Evolutionary conservation across 164 flowering plant species (phyloP).

Genomic region (Aristolochia californica): DNA sequence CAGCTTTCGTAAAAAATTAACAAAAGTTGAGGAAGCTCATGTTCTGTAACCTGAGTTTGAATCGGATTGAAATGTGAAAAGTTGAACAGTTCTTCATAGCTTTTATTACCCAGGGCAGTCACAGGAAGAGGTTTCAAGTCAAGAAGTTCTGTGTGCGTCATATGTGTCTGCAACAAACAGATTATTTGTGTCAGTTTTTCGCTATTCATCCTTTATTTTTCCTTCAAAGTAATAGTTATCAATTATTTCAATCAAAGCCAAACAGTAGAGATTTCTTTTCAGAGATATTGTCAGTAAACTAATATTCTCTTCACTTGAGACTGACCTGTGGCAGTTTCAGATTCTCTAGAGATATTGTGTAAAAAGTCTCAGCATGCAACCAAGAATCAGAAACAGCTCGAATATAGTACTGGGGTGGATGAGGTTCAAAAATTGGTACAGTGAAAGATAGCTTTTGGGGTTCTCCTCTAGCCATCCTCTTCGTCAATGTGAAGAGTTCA

Average conservation of each 20-base stretch:
- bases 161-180: slow-evolving; percentile 42
- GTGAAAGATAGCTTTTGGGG: slow-evolving; percentile 87
- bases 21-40: slow-evolving; percentile 1
- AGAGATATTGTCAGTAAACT: background rate
- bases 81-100: slow-evolving; percentile 62
- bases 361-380: slow-evolving; percentile 75
- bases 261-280: background rate
- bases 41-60: slow-evolving; percentile 74
- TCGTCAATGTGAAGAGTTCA: slow-evolving; percentile 78
- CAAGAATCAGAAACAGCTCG: slow-evolving; percentile 97
- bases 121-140: slow-evolving; percentile 94
- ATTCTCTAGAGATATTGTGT: slow-evolving; percentile 78
- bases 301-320: background rate
- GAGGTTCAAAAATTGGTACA: slow-evolving; percentile 97
- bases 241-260: background rate
- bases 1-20: background rate
- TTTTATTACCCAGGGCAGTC: slow-evolving; percentile 61
- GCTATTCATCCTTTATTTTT: too few species aligned
- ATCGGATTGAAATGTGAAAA: slow-evolving; percentile 98
- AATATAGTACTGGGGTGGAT: slow-evolving; percentile 94
- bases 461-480: slow-evolving; percentile 75
- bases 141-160: slow-evolving; percentile 87
- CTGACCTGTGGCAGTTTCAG: slow-evolving; percentile 88
- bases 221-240: too few species aligned
- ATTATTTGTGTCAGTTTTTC: background rate